phyloP scores from a whole-genome alignment of 495 filamentous ascomycete species.

The Pyrenula aspistea region DNA sequence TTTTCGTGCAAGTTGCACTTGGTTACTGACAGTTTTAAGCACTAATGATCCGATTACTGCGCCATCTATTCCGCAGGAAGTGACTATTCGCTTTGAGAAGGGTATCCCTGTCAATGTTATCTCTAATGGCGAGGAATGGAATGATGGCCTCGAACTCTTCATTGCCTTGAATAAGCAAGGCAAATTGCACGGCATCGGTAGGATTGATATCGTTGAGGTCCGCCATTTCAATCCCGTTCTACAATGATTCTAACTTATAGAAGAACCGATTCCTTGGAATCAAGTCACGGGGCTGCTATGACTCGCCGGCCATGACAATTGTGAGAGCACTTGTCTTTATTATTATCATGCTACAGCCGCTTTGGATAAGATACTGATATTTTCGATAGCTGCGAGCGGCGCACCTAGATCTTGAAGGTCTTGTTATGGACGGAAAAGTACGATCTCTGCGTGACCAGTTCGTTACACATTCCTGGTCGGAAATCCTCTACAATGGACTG shows the following conservation, averaged over 20 bases:
- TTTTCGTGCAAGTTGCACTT: constrained; percentile 77
- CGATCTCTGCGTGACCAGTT: constrained; percentile 72
- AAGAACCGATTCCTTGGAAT: constrained; percentile 76
- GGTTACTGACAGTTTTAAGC: constrained; percentile 33
- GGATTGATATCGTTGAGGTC: constrained; percentile 90
- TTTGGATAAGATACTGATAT: too few species aligned
- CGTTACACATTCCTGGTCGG: constrained; percentile 64
- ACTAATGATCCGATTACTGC: constrained; percentile 68
- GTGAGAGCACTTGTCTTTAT: too few species aligned
- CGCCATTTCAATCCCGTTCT: too few species aligned
- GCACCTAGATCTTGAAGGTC: constrained; percentile 59
- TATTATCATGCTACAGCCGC: too few species aligned
- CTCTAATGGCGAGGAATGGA: constrained; percentile 43
- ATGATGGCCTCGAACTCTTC: constrained; percentile 75
- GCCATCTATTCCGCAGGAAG: constrained; percentile 62
- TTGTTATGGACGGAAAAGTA: constrained; percentile 75
- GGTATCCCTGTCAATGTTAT: constrained; percentile 70
- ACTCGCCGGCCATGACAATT: constrained; percentile 17
- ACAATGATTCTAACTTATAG: too few species aligned
- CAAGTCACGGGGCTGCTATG: constrained; percentile 88
- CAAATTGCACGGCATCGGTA: constrained; percentile 63
- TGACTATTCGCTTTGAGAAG: constrained; percentile 74
- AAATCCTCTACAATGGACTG: constrained; percentile 35
- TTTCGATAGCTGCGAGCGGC: constrained; percentile 11
- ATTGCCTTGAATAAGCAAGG: constrained; percentile 67